These are phyloP conservation scores for Aureobasidium sp. DNA, from an alignment of 2,329 filamentous ascomycete genomes.

Conservation along the genomic window DNA sequence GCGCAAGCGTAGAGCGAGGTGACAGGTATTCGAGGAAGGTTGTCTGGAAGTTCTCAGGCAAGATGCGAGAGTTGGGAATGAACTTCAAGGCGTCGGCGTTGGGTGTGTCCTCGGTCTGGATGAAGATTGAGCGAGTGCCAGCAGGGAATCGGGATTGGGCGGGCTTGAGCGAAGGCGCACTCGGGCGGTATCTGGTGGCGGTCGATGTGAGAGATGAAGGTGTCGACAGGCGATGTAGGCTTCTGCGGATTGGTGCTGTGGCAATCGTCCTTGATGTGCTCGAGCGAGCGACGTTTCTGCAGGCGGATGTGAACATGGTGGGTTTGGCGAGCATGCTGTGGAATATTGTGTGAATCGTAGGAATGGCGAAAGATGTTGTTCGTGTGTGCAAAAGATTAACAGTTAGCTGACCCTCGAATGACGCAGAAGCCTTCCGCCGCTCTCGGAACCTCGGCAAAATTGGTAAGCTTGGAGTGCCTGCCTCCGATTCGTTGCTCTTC, in stretches of 20 bases:
- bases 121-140: slow-evolving; percentile 71
- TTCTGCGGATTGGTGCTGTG: slow-evolving; percentile 3
- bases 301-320: slow-evolving; percentile 4
- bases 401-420: not conserved
- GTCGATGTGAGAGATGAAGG: slow-evolving; percentile 8
- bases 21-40: slow-evolving; percentile 88
- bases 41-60: slow-evolving; percentile 63
- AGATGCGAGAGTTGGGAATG: slow-evolving; percentile 76
- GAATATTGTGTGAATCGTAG: not conserved
- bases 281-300: not conserved
- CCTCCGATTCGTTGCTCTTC: not conserved
- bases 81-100: slow-evolving; percentile 91
- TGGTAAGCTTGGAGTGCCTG: not conserved
- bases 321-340: not conserved
- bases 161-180: not conserved
- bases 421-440: not conserved
- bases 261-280: not conserved
- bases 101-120: slow-evolving; percentile 90
- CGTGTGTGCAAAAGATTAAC: not conserved
- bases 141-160: not conserved
- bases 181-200: slow-evolving; percentile 6
- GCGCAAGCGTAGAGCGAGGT: slow-evolving; percentile 77
- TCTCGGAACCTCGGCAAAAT: slow-evolving; percentile 7
- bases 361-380: not conserved
- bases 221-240: slow-evolving; percentile 6